A percentile compares a stretch with the other conserved stretches of the same genome.
These are phyloP conservation scores for Sporobolomyces pararoseus DNA, from an alignment of 768 basidiomycete species.

Conservation along the genomic window DNA sequence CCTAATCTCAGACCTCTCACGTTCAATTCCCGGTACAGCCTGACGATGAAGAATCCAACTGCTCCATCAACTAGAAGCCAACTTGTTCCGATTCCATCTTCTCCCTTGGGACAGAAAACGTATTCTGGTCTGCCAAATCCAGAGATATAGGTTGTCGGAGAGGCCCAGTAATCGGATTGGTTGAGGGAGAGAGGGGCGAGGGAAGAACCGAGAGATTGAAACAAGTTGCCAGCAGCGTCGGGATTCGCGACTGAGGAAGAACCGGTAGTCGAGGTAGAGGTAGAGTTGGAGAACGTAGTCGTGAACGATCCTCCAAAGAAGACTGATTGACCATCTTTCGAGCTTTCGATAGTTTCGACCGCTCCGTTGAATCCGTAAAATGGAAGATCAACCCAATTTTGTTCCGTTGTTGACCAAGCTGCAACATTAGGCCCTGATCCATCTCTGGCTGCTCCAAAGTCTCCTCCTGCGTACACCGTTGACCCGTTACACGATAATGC, in stretches of 20 bases:
- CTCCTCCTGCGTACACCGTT: slow-evolving; percentile 49
- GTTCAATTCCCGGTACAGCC: slow-evolving; percentile 68
- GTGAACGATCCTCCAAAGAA: slow-evolving; percentile 86
- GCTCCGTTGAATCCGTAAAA: slow-evolving; percentile 77
- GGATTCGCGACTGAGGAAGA: slow-evolving; percentile 78
- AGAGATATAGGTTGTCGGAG: slow-evolving; percentile 40
- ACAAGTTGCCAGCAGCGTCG: slow-evolving; percentile 55
- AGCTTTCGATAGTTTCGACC: slow-evolving; percentile 66
- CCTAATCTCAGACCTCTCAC: slow-evolving; percentile 80
- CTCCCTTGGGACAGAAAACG: slow-evolving; percentile 78
- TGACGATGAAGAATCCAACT: slow-evolving; percentile 68
- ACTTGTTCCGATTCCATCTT: slow-evolving; percentile 66
- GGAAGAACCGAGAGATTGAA: slow-evolving; percentile 64
- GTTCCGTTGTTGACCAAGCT: slow-evolving; percentile 45
- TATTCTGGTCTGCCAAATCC: slow-evolving; percentile 48
- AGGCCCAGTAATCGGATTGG: slow-evolving; percentile 46
- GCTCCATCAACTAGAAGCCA: slow-evolving; percentile 79
- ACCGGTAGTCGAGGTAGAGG: slow-evolving; percentile 65
- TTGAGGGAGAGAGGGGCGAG: slow-evolving; percentile 48
- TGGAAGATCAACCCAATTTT: slow-evolving; percentile 68
- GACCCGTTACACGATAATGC: slow-evolving; percentile 35
- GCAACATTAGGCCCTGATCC: slow-evolving; percentile 43
- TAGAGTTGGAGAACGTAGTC: slow-evolving; percentile 57
- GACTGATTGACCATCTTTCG: slow-evolving; percentile 66
- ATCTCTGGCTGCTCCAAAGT: slow-evolving; percentile 41